Evolutionary conservation across 352 stramenopile genomes (phyloP).

Genomic region (Phytophthora palmivora): DNA sequence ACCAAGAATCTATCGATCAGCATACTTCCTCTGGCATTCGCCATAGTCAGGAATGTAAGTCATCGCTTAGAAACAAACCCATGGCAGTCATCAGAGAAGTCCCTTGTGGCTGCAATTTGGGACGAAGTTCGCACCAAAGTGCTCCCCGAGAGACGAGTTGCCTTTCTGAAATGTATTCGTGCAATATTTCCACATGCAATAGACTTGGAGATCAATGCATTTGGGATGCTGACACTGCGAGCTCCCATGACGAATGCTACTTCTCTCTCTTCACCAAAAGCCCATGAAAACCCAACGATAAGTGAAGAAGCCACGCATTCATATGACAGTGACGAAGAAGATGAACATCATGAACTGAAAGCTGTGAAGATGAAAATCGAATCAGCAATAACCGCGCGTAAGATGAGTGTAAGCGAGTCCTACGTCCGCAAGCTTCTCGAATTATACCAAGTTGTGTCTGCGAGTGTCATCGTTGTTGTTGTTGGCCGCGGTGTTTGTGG

Average conservation of each 20-base stretch:
- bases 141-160: conserved; percentile 45
- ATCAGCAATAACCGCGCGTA: conserved; percentile 26
- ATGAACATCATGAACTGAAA: conserved; percentile 35
- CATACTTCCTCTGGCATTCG: conserved; percentile 35
- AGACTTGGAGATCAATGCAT: conserved; percentile 49
- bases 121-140: conserved; percentile 53
- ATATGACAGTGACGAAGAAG: conserved; percentile 59
- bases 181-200: conserved; percentile 44
- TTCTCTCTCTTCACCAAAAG: neutral
- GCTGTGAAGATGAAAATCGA: conserved; percentile 41
- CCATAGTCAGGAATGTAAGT: conserved; percentile 31
- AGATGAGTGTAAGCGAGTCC: conserved; percentile 45
- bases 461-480: conserved; percentile 51
- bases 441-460: conserved; percentile 55
- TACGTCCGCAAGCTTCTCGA: conserved; percentile 69
- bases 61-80: conserved; percentile 22
- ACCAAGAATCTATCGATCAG: conserved; percentile 29
- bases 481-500: conserved; percentile 57
- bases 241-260: conserved; percentile 2
- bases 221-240: conserved; percentile 28
- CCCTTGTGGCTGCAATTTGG: conserved; percentile 57
- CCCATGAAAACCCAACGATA: neutral
- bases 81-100: conserved; percentile 49
- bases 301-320: conserved; percentile 15
- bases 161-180: conserved; percentile 51